Base-by-base conservation (phyloP, 75 land plant species). In the Chamaecyparis obtusa region DNA sequence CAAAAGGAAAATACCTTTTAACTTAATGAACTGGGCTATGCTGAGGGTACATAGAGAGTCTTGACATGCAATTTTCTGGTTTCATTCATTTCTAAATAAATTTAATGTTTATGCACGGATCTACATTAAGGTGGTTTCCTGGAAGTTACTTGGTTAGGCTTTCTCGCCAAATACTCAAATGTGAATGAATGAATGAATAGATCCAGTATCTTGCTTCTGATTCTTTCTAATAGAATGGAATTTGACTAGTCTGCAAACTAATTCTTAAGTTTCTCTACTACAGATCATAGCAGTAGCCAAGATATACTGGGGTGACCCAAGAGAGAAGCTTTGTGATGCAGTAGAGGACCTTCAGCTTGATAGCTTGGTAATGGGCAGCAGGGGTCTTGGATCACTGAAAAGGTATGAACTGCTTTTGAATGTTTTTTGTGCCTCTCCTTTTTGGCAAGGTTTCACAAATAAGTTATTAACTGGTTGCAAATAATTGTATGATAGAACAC, bases 311-410 rank as follows among this genome's bases (percentile, higher is more conserved):
- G 98, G 98, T 86, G 98, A 95, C 86, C 92, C 98, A 0, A 94
- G 95, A 86, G 97, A 95, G 88, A 95, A 92, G 94, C 84, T 96
- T 0, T 78, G 88, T 56, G 91, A 94, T 1, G 96, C 98, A 5
- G 94, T 90, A 74, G 92, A 90, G 60, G 95, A 95, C 76, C 87
- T 91, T 86, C 89, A 91, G 78, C 91, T 96, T 17, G 94, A 96
- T 69, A 92, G 92, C 51, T 83, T 96, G 86, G 96, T 96, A 27
- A 90, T 96, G 97, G 98, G 98, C 16, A 93, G 98, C 93, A 90
- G 98, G 86, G 98, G 98, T 13, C 92, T 95, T 33, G 88, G 95
- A 16, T 69, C 90, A 56, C 78, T 94, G 79, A 89, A 92, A 87
- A 94, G 98, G 98, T 95, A 86, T 49, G 56, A 9, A 9, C 56